These are phyloP conservation scores for Penicillium verrucosum DNA, from an alignment of 2,329 filamentous ascomycete genomes.

Conservation along the genomic window DNA sequence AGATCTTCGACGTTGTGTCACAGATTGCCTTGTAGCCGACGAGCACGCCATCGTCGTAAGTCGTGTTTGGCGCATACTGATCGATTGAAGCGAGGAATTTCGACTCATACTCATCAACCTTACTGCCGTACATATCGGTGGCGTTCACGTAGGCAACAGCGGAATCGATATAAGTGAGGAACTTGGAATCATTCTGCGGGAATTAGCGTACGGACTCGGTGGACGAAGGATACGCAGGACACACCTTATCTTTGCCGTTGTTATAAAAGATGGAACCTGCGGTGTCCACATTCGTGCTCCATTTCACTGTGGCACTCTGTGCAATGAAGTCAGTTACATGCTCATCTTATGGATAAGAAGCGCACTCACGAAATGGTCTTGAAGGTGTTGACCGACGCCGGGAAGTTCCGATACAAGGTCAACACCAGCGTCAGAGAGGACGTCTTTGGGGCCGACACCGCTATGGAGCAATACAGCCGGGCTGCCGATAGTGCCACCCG, in stretches of 20 bases:
- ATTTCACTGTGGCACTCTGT: conserved; percentile 32
- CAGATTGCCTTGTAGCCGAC: conserved; percentile 29
- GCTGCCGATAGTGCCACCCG: conserved; percentile 55
- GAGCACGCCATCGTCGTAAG: conserved; percentile 24
- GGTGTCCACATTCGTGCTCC: conserved; percentile 27
- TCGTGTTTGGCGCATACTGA: conserved; percentile 23
- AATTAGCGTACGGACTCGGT: conserved; percentile 4
- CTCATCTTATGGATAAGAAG: background rate
- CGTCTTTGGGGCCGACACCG: conserved; percentile 54
- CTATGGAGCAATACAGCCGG: conserved; percentile 60
- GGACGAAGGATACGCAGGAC: background rate
- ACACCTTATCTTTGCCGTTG: conserved; percentile 26
- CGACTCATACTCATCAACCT: conserved; percentile 11
- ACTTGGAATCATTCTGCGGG: conserved; percentile 22
- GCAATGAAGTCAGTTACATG: conserved; percentile 2
- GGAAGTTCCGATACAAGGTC: conserved; percentile 46
- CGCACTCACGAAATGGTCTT: conserved; percentile 44
- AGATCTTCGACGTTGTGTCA: conserved; percentile 26
- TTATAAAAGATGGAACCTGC: conserved; percentile 32
- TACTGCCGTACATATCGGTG: conserved; percentile 19
- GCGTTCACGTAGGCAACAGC: conserved; percentile 30
- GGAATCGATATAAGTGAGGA: conserved; percentile 28
- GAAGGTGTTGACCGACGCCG: conserved; percentile 51
- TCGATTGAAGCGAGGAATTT: conserved; percentile 17
- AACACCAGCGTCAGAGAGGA: conserved; percentile 46